Evolutionary conservation across 768 basidiomycete genomes (phyloP).

Genomic region (Kondoa subrosea): DNA sequence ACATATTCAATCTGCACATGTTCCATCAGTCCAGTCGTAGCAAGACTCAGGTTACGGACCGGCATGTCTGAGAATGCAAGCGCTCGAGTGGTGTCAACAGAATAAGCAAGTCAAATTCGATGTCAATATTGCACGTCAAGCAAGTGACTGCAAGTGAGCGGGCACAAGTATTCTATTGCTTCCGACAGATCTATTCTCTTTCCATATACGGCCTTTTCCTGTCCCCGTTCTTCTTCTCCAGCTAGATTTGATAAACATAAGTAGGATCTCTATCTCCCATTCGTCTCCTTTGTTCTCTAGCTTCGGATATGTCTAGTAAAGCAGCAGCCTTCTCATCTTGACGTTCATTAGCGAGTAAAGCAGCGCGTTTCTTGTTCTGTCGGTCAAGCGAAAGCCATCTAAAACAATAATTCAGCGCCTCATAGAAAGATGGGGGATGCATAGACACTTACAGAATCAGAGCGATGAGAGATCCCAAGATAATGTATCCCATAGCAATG

Average conservation of each 20-base stretch:
- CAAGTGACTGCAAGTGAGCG: no score
- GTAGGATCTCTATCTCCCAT: not conserved
- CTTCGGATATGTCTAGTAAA: not conserved
- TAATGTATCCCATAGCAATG: not conserved
- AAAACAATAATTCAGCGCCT: not conserved
- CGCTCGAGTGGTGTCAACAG: no score
- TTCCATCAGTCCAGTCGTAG: no score
- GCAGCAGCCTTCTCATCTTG: not conserved
- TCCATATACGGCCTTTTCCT: no score
- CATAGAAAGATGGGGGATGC: no score
- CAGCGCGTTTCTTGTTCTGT: not conserved
- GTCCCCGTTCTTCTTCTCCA: not conserved
- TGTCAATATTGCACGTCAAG: no score
- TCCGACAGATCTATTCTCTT: no score
- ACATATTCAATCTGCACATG: constrained; percentile 31
- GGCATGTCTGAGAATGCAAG: no score
- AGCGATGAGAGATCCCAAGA: not conserved
- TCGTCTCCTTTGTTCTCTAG: not conserved
- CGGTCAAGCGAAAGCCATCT: not conserved
- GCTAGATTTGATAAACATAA: not conserved
- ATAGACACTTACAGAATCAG: not conserved
- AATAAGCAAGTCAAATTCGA: no score
- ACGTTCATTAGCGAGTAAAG: not conserved
- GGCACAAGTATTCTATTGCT: no score
- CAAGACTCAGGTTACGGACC: no score